Conservation (phyloP, 345 rosid species). For the Hibiscus mutabilis region DNA sequence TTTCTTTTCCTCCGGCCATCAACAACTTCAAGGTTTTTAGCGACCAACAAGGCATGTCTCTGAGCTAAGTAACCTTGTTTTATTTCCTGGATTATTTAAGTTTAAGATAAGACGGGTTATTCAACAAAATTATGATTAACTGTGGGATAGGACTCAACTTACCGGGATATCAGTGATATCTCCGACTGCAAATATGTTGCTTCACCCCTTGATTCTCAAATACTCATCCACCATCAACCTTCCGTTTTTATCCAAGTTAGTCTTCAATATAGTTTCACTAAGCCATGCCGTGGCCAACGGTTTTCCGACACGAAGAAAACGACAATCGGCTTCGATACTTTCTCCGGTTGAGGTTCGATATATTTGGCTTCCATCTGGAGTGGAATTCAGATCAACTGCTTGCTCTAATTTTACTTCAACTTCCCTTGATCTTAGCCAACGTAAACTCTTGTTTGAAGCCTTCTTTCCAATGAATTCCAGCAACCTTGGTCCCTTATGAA, state of each 20-base stretch:
- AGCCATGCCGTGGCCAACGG: constrained; percentile 73
- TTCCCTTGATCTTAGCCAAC: constrained; percentile 61
- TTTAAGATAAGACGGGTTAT: no score
- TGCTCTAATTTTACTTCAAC: constrained; percentile 68
- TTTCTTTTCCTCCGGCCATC: constrained; percentile 45
- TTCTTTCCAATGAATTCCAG: constrained; percentile 58
- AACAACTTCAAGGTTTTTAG: constrained; percentile 62
- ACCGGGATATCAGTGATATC: constrained; percentile 67
- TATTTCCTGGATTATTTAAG: constrained; percentile 52
- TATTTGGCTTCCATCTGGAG: constrained; percentile 30
- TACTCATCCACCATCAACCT: constrained; percentile 65
- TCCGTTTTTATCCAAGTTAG: constrained; percentile 52
- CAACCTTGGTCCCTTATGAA: constrained; percentile 71
- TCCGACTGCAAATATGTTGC: constrained; percentile 62
- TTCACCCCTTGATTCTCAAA: constrained; percentile 47
- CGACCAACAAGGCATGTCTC: constrained; percentile 50
- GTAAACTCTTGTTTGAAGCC: constrained; percentile 54
- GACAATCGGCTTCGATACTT: constrained; percentile 59
- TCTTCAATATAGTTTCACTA: constrained; percentile 38
- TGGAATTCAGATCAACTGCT: constrained; percentile 50
- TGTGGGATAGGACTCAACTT: constrained; percentile 26
- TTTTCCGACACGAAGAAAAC: constrained; percentile 59
- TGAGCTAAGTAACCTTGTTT: constrained; percentile 78
- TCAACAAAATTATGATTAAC: no score
- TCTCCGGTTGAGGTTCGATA: constrained; percentile 60